Evolutionary conservation across 139 green algal species (phyloP), one percentile per base, ranked within the genome.

Genomic region (Pleodorina starrii): DNA sequence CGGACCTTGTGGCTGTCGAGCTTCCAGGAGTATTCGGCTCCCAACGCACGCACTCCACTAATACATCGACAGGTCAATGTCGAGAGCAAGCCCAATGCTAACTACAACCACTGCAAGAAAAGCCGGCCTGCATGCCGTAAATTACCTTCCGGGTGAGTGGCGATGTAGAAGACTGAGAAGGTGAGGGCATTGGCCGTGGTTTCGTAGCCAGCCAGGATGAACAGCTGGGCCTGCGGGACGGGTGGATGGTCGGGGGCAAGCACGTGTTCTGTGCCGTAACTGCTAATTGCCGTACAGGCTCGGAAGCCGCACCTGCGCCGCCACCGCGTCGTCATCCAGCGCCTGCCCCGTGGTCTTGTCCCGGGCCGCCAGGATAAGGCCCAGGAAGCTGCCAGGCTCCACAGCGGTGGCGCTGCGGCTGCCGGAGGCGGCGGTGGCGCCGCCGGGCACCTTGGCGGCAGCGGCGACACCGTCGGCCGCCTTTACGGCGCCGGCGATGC

Each of bases 191-290:
- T 91, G 12, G 89, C 83, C 9, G 93, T 94, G 12, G 93, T 95
- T 50, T 95, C 93, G 74, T 88, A 92, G 29, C 88, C 88, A 38
- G 69, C 92, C 46, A 95, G 77, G 32, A 94, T 86, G 89, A 93
- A 93, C 19, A 85, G 84, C 60, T 90, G 73, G 3, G 50, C 88
- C 78, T 95, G 92, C 2, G 74, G n/a, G 29, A 17, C 14, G 14
- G 51, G 17, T 27, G 51, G 51, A n/a, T n/a, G n/a, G n/a, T n/a
- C n/a, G n/a, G n/a, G n/a, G n/a, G n/a, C n/a, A n/a, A n/a, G n/a
- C n/a, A n/a, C n/a, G n/a, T n/a, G n/a, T n/a, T n/a, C n/a, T n/a
- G n/a, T n/a, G n/a, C n/a, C n/a, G n/a, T n/a, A n/a, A n/a, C n/a
- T n/a, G n/a, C n/a, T n/a, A n/a, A n/a, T n/a, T n/a, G n/a, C n/a